Percentiles rank a stretch among this genome's conserved stretches.
These are phyloP conservation scores for Trifolium repens DNA, from an alignment of 306 rosid genomes.

Conservation along the genomic window DNA sequence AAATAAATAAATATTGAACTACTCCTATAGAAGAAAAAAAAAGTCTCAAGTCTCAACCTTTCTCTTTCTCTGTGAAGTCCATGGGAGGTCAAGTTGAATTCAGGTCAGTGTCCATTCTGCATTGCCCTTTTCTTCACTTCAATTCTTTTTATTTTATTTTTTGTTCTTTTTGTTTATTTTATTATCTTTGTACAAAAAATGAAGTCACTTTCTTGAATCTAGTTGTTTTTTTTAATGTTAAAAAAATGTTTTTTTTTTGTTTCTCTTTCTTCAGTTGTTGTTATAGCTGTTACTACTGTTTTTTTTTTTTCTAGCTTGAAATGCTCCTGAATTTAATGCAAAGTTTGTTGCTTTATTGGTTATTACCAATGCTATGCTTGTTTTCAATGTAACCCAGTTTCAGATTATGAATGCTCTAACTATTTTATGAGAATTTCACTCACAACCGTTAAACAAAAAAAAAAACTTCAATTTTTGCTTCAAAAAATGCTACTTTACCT, in stretches of 20 bases:
- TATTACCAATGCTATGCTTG: background rate
- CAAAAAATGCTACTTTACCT: conserved; percentile 27
- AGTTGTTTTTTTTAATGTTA: background rate
- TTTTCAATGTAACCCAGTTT: conserved; percentile 35
- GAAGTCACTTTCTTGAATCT: conserved; percentile 39
- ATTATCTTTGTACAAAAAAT: conserved; percentile 33
- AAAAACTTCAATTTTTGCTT: conserved; percentile 24
- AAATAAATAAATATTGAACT: background rate
- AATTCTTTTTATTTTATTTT: background rate
- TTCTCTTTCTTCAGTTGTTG: conserved; percentile 37
- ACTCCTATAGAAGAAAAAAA: background rate
- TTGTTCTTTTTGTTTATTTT: background rate
- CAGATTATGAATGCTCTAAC: conserved; percentile 25
- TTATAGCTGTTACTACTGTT: conserved; percentile 18
- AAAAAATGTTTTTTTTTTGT: background rate
- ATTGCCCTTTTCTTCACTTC: conserved; percentile 33
- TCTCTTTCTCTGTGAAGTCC: conserved; percentile 31
- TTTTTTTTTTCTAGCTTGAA: conserved; percentile 21
- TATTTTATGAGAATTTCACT: conserved; percentile 30
- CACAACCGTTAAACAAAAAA: conserved; percentile 19
- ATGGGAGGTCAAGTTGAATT: conserved; percentile 28
- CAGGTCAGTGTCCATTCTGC: conserved; percentile 44
- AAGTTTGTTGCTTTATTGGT: conserved; percentile 39
- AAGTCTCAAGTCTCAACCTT: conserved; percentile 29
- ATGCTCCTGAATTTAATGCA: conserved; percentile 47